phyloP scores from a whole-genome alignment of 164 flowering plant species.

The Berberis thunbergii region DNA sequence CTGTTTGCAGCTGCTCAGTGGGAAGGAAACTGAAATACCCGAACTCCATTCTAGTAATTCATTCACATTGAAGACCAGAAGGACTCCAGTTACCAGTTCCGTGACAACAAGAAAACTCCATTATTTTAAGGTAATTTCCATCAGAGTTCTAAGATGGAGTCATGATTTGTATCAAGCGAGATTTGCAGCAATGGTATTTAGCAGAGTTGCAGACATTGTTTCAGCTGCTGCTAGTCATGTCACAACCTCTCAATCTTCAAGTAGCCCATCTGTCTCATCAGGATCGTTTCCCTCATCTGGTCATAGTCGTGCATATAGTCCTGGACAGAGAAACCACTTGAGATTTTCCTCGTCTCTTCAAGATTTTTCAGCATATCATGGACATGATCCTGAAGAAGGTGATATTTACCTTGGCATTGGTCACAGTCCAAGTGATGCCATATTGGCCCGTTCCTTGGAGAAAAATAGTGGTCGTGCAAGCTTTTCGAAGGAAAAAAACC shows the following conservation, averaged over 20 bases:
- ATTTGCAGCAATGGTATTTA: slow-evolving; percentile 28
- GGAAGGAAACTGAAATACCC: too few species aligned
- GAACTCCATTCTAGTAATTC: too few species aligned
- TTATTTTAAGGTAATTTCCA: too few species aligned
- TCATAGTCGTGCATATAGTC: slow-evolving; percentile 23
- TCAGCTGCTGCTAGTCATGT: slow-evolving; percentile 30
- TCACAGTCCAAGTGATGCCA: slow-evolving; percentile 15
- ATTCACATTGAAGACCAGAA: too few species aligned
- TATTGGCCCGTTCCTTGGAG: slow-evolving; percentile 28
- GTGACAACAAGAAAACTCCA: too few species aligned
- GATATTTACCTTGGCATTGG: slow-evolving; percentile 17
- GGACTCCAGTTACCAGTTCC: too few species aligned
- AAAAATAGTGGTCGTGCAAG: slow-evolving; percentile 42
- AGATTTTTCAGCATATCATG: slow-evolving; percentile 59
- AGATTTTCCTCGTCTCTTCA: slow-evolving; percentile 62
- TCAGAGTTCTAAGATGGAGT: too few species aligned
- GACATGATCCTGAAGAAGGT: slow-evolving; percentile 49
- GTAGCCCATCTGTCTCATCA: slow-evolving; percentile 25
- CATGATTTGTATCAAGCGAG: too few species aligned
- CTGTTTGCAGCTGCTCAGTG: too few species aligned
- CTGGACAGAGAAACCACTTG: slow-evolving; percentile 37
- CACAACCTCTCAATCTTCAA: slow-evolving; percentile 31
- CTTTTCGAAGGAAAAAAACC: slow-evolving; percentile 70
- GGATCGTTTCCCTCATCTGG: slow-evolving; percentile 31
- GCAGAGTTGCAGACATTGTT: slow-evolving; percentile 26